A percentile compares a stretch with the other conserved stretches of the same genome.
Evolutionary conservation across 345 rosid species (phyloP).

Genomic region (Eutrema heterophyllum): DNA sequence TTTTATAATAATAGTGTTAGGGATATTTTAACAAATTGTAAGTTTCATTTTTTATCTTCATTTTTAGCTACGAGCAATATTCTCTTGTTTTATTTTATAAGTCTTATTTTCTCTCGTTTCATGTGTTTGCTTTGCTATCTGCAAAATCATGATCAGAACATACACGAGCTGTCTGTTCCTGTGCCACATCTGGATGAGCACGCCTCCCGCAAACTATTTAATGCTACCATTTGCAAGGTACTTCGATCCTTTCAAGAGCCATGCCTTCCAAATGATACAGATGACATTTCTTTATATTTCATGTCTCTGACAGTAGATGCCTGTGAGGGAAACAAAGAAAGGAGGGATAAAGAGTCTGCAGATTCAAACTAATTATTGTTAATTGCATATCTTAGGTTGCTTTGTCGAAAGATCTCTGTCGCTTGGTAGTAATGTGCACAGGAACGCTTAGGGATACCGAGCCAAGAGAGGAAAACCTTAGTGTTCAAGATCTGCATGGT

Average conservation of each 20-base stretch:
- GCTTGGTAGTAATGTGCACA: slow-evolving; percentile 65
- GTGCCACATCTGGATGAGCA: slow-evolving; percentile 32
- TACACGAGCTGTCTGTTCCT: slow-evolving; percentile 60
- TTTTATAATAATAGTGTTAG: not conserved
- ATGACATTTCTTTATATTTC: not conserved
- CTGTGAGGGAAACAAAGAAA: not conserved
- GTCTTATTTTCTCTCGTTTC: slow-evolving; percentile 10
- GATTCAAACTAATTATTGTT: slow-evolving; percentile 4
- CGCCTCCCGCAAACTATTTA: slow-evolving; percentile 38
- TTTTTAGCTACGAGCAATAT: not conserved
- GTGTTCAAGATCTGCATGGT: slow-evolving; percentile 45
- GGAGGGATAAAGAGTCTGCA: not conserved
- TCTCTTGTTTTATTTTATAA: not conserved
- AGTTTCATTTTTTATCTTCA: not conserved
- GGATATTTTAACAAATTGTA: not conserved
- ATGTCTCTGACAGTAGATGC: not conserved
- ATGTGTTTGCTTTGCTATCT: slow-evolving; percentile 14
- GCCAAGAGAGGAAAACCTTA: slow-evolving; percentile 30
- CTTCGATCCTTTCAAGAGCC: not conserved
- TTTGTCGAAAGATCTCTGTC: slow-evolving; percentile 86
- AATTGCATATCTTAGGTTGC: slow-evolving; percentile 52
- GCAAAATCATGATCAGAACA: slow-evolving; percentile 49
- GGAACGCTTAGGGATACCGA: slow-evolving; percentile 64
- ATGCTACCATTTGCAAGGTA: slow-evolving; percentile 70
- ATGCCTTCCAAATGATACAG: slow-evolving; percentile 1